A percentile compares a stretch with the other conserved stretches of the same genome.
Conservation (phyloP, 345 rosid genomes). For the Hypericum perforatum region DNA sequence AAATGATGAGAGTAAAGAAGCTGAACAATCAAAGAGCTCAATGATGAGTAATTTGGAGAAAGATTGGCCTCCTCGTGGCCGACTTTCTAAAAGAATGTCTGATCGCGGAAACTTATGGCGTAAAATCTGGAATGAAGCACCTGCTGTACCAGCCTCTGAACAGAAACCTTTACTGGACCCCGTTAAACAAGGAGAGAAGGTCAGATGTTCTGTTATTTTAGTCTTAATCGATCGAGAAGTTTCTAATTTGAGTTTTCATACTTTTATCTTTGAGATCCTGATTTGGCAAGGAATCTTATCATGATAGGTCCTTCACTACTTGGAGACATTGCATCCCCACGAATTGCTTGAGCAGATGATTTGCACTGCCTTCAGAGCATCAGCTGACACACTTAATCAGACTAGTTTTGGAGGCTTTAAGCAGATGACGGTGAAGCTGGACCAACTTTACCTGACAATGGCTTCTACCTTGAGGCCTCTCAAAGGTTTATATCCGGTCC, state of each 20-base stretch:
- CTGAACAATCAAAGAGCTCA: conserved; percentile 32
- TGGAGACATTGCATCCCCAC: conserved; percentile 83
- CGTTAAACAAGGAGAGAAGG: conserved; percentile 92
- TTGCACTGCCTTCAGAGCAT: conserved; percentile 87
- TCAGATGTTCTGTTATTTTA: conserved; percentile 3
- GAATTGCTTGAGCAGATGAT: conserved; percentile 96
- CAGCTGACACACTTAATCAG: conserved; percentile 78
- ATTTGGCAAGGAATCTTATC: conserved; percentile 13
- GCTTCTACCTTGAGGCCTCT: conserved; percentile 52
- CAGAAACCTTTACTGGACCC: conserved; percentile 90
- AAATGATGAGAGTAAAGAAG: conserved; percentile 26
- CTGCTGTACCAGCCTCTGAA: conserved; percentile 61
- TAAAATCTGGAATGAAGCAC: conserved; percentile 81
- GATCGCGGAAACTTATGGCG: conserved; percentile 85
- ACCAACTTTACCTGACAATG: conserved; percentile 60
- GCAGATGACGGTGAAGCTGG: conserved; percentile 58
- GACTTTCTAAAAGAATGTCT: conserved; percentile 85
- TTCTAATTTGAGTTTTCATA: background rate
- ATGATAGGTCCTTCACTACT: conserved; percentile 68
- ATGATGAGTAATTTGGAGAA: conserved; percentile 24
- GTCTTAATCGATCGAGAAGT: too few relatives aligned
- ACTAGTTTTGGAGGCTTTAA: conserved; percentile 62
- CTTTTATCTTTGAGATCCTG: conserved; percentile 7
- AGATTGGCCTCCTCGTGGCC: conserved; percentile 86
- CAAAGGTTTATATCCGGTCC: conserved; percentile 33